These are phyloP conservation scores for Lentinula aciculospora DNA, from an alignment of 768 basidiomycete species.

Conservation along the genomic window DNA sequence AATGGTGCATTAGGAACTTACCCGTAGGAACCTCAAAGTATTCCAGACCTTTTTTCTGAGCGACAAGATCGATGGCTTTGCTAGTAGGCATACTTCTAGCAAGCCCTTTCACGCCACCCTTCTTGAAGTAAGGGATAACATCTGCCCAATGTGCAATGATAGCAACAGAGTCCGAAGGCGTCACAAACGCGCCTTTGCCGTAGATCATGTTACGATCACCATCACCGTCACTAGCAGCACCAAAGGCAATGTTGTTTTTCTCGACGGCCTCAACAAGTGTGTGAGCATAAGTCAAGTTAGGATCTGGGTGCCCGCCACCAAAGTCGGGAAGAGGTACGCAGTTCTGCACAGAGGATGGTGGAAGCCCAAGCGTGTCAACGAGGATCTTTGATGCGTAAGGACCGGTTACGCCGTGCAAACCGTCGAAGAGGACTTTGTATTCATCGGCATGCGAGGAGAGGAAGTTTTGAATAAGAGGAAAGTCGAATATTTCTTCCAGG, in stretches of 20 bases:
- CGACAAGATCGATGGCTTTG: conserved; percentile 94
- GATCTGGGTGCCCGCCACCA: conserved; percentile 96
- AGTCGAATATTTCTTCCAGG: conserved; percentile 90
- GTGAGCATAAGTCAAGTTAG: conserved; percentile 97
- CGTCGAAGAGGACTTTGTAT: conserved; percentile 91
- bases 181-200: conserved; percentile 96
- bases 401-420: conserved; percentile 93
- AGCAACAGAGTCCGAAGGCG: conserved; percentile 95
- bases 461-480: conserved; percentile 87
- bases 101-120: conserved; percentile 88
- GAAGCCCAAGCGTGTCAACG: conserved; percentile 75
- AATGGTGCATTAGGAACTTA: too few species aligned
- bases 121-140: conserved; percentile 87
- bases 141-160: conserved; percentile 98
- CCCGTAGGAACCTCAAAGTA: conserved; percentile 97
- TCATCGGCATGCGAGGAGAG: conserved; percentile 60
- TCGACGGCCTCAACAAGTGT: conserved; percentile 91
- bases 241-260: conserved; percentile 78
- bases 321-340: conserved; percentile 91
- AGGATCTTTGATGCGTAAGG: conserved; percentile 92
- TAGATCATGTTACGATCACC: conserved; percentile 99
- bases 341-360: conserved; percentile 81
- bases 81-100: conserved; percentile 98
- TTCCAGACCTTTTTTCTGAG: conserved; percentile 88
- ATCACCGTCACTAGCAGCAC: conserved; percentile 96